These are phyloP conservation scores for Aspergillus sp. DNA, from an alignment of 2,329 filamentous ascomycete genomes.

Conservation along the genomic window DNA sequence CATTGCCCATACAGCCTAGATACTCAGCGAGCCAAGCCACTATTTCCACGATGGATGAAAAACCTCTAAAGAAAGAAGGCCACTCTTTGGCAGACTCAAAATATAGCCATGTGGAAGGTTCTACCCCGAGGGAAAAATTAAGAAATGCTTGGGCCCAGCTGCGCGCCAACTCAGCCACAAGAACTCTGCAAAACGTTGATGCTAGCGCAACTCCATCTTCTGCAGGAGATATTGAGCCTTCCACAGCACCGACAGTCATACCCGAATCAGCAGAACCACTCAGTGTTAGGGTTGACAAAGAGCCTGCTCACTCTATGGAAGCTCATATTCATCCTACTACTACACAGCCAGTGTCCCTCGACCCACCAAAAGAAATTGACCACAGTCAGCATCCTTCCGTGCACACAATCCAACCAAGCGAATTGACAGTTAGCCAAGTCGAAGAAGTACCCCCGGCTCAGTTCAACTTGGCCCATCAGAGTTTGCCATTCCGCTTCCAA, in stretches of 20 bases:
- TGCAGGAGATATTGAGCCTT: constrained; percentile 35
- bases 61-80: constrained; percentile 6
- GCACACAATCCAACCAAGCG: constrained; percentile 35
- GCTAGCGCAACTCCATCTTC: constrained; percentile 39
- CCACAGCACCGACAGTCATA: constrained; percentile 15
- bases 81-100: constrained; percentile 1
- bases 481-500: constrained; percentile 37
- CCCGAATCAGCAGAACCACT: constrained; percentile 29
- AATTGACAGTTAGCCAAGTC: constrained; percentile 22
- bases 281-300: constrained; percentile 31
- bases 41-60: constrained; percentile 15
- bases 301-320: constrained; percentile 17
- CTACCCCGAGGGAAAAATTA: constrained; percentile 27
- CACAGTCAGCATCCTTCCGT: constrained; percentile 16
- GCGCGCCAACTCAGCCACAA: constrained; percentile 14
- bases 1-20: not conserved
- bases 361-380: constrained; percentile 22
- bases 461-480: constrained; percentile 34
- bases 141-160: constrained; percentile 24
- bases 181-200: constrained; percentile 14
- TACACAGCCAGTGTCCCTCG: constrained; percentile 16
- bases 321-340: constrained; percentile 15
- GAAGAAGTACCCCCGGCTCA: constrained; percentile 26
- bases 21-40: not conserved
- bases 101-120: constrained; percentile 22